A percentile compares a stretch with the other conserved stretches of the same genome.
Evolutionary conservation across 2,329 filamentous ascomycete species (phyloP).

Genomic region (Rhynchosporium agropyri): DNA sequence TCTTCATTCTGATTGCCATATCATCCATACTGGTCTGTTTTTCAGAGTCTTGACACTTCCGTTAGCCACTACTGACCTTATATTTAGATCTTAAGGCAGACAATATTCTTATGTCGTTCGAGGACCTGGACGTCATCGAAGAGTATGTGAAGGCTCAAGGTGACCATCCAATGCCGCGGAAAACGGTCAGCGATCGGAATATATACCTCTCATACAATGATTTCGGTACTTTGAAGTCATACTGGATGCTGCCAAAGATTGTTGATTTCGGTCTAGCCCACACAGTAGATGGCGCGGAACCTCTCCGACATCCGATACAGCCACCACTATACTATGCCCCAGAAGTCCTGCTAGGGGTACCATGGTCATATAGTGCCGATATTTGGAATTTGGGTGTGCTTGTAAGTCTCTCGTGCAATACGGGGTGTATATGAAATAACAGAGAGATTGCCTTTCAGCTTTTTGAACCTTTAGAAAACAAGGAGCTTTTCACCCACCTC

Average conservation of each 20-base stretch:
- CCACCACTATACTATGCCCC: conserved; percentile 40
- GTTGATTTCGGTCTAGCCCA: conserved; percentile 20
- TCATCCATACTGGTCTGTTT: conserved; percentile 27
- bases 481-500: conserved; percentile 27
- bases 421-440: conserved; percentile 5
- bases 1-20: conserved; percentile 28
- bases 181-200: conserved; percentile 13
- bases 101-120: conserved; percentile 22
- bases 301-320: conserved; percentile 18
- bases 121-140: conserved; percentile 20
- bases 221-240: conserved; percentile 21
- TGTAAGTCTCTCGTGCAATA: conserved; percentile 32
- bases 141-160: conserved; percentile 19
- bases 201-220: conserved; percentile 21
- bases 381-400: conserved; percentile 44
- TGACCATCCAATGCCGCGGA: conserved; percentile 21
- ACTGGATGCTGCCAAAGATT: conserved; percentile 22
- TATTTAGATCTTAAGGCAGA: conserved; percentile 18
- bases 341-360: conserved; percentile 44
- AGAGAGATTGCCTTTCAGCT: conserved; percentile 24
- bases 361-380: conserved; percentile 44
- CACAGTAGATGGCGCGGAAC: conserved; percentile 9
- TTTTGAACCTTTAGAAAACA: conserved; percentile 31
- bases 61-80: conserved; percentile 1
- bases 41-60: conserved; percentile 1